Percentiles rank a stretch among this genome's conserved stretches.
phyloP scores from a whole-genome alignment of 306 rosid genomes.

The Fragaria nilgerrensis region DNA sequence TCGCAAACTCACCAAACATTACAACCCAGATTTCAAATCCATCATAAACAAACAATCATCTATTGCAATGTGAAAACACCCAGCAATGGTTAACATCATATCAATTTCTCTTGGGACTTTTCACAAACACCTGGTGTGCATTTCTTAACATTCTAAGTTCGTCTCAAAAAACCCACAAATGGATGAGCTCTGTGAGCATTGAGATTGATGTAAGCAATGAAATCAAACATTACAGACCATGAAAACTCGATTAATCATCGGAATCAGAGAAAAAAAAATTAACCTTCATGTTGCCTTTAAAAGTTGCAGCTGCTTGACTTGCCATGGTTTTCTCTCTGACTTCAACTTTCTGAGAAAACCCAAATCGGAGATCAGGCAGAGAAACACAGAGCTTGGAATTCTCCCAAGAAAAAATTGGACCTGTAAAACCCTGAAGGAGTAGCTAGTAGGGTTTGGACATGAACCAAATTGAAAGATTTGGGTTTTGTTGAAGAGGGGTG shows the following conservation, averaged over 20 bases:
- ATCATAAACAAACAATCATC: neutral
- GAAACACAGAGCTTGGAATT: neutral
- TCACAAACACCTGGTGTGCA: slow-evolving; percentile 25
- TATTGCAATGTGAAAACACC: neutral
- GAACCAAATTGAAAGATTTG: neutral
- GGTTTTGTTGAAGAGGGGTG: neutral
- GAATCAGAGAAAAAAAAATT: slow-evolving; percentile 3
- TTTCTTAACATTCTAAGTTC: neutral
- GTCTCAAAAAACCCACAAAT: neutral
- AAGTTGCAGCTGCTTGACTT: slow-evolving; percentile 38
- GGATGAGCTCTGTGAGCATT: neutral
- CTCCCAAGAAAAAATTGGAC: neutral
- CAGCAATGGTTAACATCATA: neutral
- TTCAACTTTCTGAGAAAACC: slow-evolving; percentile 11
- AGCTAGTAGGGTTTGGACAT: slow-evolving; percentile 3
- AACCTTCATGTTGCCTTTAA: slow-evolving; percentile 51
- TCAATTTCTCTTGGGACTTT: neutral
- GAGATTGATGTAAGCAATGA: neutral
- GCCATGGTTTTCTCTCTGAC: slow-evolving; percentile 33
- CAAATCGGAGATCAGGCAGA: neutral
- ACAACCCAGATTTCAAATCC: neutral
- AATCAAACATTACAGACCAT: neutral
- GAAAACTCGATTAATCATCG: neutral
- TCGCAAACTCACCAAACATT: neutral
- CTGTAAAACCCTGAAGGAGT: slow-evolving; percentile 19